Evolutionary conservation across 441 rosid genomes (phyloP).

Genomic region (Melastoma candidum): DNA sequence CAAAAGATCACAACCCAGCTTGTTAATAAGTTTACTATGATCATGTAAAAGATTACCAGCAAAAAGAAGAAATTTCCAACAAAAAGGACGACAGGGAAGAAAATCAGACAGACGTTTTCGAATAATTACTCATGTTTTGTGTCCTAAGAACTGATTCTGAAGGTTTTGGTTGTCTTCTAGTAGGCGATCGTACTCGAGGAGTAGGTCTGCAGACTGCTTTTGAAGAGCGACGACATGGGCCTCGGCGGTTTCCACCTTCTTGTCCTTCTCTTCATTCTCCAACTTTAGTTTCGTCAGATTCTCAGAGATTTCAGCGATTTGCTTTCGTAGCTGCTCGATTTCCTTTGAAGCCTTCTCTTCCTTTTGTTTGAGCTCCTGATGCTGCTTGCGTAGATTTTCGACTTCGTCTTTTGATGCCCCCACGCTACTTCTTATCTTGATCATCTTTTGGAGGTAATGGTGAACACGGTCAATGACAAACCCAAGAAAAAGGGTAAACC

Average conservation of each 20-base stretch:
- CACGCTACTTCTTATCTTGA: slow-evolving; percentile 39
- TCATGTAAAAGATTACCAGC: no score
- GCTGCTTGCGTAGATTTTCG: slow-evolving; percentile 57
- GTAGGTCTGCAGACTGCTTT: slow-evolving; percentile 78
- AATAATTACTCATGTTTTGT: slow-evolving; percentile 22
- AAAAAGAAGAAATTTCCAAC: no score
- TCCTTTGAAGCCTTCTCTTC: slow-evolving; percentile 60
- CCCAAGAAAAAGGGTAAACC: slow-evolving; percentile 82
- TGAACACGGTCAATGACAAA: slow-evolving; percentile 83
- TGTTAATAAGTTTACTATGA: no score
- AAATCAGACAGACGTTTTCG: slow-evolving; percentile 1
- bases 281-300: slow-evolving; percentile 47
- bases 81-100: no score
- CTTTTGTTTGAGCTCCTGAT: slow-evolving; percentile 44
- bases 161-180: slow-evolving; percentile 88
- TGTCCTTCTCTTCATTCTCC: slow-evolving; percentile 60
- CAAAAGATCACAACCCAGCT: no score
- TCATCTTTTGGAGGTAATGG: slow-evolving; percentile 68
- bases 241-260: slow-evolving; percentile 70
- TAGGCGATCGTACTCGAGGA: slow-evolving; percentile 79
- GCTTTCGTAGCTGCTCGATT: slow-evolving; percentile 44
- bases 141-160: slow-evolving; percentile 55
- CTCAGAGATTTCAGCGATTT: slow-evolving; percentile 35
- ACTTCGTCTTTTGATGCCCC: slow-evolving; percentile 72
- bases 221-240: slow-evolving; percentile 71